These are phyloP conservation scores for Ananas comosus DNA, from an alignment of 176 grass and related monocot genomes.

Conservation along the genomic window DNA sequence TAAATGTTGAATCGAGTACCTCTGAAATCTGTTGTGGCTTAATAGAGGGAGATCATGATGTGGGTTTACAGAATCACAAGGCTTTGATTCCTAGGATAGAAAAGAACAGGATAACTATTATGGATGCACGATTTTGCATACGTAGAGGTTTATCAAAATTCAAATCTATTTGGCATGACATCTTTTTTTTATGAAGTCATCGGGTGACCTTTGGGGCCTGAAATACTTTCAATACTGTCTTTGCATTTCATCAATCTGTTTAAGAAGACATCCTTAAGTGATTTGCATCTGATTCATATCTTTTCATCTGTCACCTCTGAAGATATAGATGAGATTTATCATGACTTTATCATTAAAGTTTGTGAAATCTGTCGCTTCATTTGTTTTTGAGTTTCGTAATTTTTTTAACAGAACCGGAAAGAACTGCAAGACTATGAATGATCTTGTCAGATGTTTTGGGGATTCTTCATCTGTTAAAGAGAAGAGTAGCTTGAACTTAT, in stretches of 20 bases:
- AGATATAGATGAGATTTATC: not conserved
- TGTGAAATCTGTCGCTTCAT: not conserved
- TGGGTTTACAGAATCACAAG: not conserved
- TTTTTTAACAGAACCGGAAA: constrained; percentile 41
- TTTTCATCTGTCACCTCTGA: too few relatives aligned
- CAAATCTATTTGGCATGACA: too few relatives aligned
- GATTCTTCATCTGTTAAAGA: constrained; percentile 55
- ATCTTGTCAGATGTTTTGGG: constrained; percentile 40
- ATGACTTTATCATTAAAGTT: not conserved
- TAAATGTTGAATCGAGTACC: not conserved
- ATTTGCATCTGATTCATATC: too few relatives aligned
- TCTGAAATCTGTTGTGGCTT: not conserved
- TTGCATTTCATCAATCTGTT: too few relatives aligned
- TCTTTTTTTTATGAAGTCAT: too few relatives aligned
- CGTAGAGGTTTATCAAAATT: too few relatives aligned
- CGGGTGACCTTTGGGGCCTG: too few relatives aligned
- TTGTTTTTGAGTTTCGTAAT: not conserved
- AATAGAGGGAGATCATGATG: not conserved
- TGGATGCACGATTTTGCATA: too few relatives aligned
- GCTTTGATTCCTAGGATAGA: not conserved
- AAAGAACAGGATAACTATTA: not conserved
- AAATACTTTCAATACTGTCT: too few relatives aligned
- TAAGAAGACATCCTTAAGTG: too few relatives aligned
- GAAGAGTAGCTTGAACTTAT: constrained; percentile 74
- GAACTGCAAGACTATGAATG: constrained; percentile 64